These are phyloP conservation scores for Flaveria sonorensis DNA, from an alignment of 129 eudicot species.

Conservation along the genomic window DNA sequence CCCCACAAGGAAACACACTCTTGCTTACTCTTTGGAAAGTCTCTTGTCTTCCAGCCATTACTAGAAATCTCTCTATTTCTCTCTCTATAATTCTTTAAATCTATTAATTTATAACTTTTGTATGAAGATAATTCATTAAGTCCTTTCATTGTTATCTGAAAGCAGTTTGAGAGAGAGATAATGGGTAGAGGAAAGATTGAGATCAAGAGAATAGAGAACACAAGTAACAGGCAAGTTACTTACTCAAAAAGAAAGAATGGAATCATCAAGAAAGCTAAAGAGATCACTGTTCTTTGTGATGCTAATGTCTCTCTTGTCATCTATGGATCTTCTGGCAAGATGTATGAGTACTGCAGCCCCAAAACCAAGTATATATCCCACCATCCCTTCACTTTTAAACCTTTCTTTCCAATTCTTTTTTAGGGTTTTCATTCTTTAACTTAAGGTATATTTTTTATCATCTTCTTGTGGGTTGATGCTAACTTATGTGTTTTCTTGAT, in stretches of 20 bases:
- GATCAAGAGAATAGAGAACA: slow-evolving; percentile 85
- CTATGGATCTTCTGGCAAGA: slow-evolving; percentile 74
- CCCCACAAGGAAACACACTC: slow-evolving; percentile 41
- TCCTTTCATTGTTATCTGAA: slow-evolving; percentile 14
- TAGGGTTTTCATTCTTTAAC: slow-evolving; percentile 1
- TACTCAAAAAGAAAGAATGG: slow-evolving; percentile 87
- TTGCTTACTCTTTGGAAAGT: slow-evolving; percentile 48
- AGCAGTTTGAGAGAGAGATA: not conserved
- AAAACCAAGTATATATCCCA: slow-evolving; percentile 50
- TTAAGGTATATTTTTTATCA: too few species aligned
- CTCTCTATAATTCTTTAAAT: not conserved
- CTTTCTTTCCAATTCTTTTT: not conserved
- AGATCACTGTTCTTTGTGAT: slow-evolving; percentile 92
- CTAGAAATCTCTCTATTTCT: slow-evolving; percentile 39
- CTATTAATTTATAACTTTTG: not conserved
- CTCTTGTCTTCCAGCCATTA: slow-evolving; percentile 54
- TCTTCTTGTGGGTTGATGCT: too few species aligned
- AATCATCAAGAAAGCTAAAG: slow-evolving; percentile 85
- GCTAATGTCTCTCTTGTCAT: slow-evolving; percentile 81
- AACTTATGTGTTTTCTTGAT: not conserved
- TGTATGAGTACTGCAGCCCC: slow-evolving; percentile 79
- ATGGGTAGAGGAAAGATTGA: slow-evolving; percentile 92
- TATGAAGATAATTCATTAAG: slow-evolving; percentile 3
- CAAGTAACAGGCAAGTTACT: slow-evolving; percentile 91
- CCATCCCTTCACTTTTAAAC: not conserved